Conservation (phyloP, 2,329 filamentous ascomycete genomes). For the Colletotrichum theobromicola region DNA sequence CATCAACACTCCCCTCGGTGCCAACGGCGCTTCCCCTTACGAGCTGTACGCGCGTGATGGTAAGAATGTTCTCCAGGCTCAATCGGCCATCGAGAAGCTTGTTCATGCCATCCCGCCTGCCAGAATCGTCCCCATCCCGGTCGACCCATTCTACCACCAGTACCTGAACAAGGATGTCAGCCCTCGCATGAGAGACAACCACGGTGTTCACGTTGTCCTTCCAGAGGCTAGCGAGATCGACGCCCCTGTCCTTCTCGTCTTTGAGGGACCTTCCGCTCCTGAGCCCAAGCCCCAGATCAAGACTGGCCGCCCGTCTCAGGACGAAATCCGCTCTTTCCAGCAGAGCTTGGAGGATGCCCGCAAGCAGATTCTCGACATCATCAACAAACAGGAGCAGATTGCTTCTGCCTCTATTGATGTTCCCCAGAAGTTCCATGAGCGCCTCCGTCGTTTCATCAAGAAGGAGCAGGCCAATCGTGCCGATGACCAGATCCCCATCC, state of each 20-base stretch:
- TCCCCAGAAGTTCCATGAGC: constrained; percentile 67
- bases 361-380: constrained; percentile 61
- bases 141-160: constrained; percentile 82
- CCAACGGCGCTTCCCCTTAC: constrained; percentile 78
- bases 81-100: constrained; percentile 76
- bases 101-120: constrained; percentile 77
- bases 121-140: constrained; percentile 68
- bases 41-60: constrained; percentile 87
- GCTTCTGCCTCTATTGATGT: constrained; percentile 59
- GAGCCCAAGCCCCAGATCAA: constrained; percentile 23
- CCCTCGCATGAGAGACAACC: constrained; percentile 68
- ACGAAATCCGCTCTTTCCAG: constrained; percentile 59
- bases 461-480: constrained; percentile 64
- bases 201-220: constrained; percentile 76
- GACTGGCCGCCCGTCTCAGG: constrained; percentile 29
- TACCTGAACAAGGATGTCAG: constrained; percentile 71
- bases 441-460: constrained; percentile 67
- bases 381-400: constrained; percentile 64
- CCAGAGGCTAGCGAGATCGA: constrained; percentile 66
- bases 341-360: constrained; percentile 60
- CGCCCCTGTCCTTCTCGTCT: constrained; percentile 74
- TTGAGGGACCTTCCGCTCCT: constrained; percentile 61
- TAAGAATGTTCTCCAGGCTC: constrained; percentile 80
- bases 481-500: constrained; percentile 63
- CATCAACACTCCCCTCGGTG: constrained; percentile 78